These are phyloP conservation scores for Volutella citrinella DNA, from an alignment of 2,329 filamentous ascomycete genomes.

Conservation along the genomic window DNA sequence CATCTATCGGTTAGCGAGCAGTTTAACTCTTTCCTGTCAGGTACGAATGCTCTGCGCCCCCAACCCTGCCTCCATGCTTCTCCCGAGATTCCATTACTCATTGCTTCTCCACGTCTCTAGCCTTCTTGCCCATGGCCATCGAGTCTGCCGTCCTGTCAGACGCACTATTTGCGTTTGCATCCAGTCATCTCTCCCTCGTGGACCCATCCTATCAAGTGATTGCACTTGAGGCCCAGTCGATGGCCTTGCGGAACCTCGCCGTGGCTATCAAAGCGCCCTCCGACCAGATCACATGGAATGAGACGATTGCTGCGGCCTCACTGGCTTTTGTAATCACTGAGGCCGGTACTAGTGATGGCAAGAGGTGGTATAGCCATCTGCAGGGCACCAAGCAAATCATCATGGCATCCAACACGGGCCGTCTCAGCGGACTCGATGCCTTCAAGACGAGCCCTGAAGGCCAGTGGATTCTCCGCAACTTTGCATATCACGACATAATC, in stretches of 20 bases:
- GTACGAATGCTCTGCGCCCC: too few relatives aligned
- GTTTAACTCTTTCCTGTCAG: slow-evolving; percentile 7
- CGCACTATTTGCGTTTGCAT: slow-evolving; percentile 4
- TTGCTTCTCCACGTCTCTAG: too few relatives aligned
- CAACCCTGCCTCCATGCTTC: background rate
- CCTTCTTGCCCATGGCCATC: slow-evolving; percentile 6
- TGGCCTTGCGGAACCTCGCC: slow-evolving; percentile 2
- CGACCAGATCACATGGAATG: background rate
- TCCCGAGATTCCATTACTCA: too few relatives aligned
- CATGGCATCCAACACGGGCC: background rate
- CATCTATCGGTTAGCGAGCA: slow-evolving; percentile 5
- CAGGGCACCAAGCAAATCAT: slow-evolving; percentile 1
- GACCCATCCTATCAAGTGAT: slow-evolving; percentile 4
- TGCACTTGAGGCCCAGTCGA: slow-evolving; percentile 4
- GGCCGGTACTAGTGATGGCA: slow-evolving; percentile 1
- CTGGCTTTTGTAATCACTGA: slow-evolving; percentile 3
- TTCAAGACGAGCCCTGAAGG: slow-evolving; percentile 3
- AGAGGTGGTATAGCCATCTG: slow-evolving; percentile 5
- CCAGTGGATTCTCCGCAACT: slow-evolving; percentile 7
- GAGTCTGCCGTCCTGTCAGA: slow-evolving; percentile 4
- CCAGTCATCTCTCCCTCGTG: slow-evolving; percentile 2
- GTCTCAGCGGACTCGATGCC: background rate
- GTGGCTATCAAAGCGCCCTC: slow-evolving; percentile 4
- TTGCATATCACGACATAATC: slow-evolving; percentile 8
- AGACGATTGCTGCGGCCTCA: slow-evolving; percentile 4